phyloP scores from a whole-genome alignment of 2,329 filamentous ascomycete species.

The Coniochaeta prunicola region DNA sequence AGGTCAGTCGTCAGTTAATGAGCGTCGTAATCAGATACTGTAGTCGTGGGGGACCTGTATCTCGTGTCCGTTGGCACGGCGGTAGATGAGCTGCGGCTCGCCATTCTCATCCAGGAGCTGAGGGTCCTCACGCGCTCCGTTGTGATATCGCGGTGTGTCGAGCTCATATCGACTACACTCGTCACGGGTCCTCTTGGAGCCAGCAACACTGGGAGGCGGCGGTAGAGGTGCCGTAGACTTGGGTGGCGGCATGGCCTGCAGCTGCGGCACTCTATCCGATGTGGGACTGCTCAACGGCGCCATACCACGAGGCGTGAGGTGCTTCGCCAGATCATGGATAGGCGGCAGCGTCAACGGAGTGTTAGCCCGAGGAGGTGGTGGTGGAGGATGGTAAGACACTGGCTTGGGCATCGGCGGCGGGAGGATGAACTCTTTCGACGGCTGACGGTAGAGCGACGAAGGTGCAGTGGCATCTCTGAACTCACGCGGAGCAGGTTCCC shows the following conservation, averaged over 20 bases:
- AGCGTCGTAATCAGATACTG: background rate
- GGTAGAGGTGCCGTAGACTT: background rate
- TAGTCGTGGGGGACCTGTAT: background rate
- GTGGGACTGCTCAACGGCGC: background rate
- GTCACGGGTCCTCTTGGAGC: background rate
- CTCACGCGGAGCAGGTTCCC: background rate
- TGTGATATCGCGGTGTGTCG: background rate
- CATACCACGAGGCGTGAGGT: background rate
- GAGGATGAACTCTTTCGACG: background rate
- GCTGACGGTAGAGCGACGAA: background rate
- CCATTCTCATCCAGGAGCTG: background rate
- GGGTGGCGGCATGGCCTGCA: background rate
- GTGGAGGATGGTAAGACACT: background rate
- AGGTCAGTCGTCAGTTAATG: background rate
- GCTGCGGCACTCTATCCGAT: background rate
- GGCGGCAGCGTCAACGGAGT: background rate
- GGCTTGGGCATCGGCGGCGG: background rate
- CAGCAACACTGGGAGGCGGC: background rate
- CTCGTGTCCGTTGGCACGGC: background rate
- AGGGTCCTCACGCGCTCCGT: background rate
- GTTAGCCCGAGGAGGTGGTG: background rate
- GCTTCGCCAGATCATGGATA: background rate
- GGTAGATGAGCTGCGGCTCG: background rate
- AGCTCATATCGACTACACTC: background rate
- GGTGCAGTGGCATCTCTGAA: conserved; percentile 1